These are phyloP conservation scores for Teratosphaeria nubilosa DNA, from an alignment of 2,329 filamentous ascomycete genomes.

Conservation along the genomic window DNA sequence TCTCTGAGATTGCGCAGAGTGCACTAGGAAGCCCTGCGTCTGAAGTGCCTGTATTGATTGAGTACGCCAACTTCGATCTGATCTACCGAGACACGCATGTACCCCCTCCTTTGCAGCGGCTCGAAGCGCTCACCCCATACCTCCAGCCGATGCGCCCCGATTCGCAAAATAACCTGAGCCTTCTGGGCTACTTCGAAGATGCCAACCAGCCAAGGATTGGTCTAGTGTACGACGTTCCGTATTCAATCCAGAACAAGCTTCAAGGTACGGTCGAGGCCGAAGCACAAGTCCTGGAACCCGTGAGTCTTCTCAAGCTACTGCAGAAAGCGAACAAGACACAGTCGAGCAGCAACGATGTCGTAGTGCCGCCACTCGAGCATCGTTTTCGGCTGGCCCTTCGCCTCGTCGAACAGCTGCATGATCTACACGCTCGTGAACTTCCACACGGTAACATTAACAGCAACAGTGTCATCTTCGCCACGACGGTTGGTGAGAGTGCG, in stretches of 20 bases:
- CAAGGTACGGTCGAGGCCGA: conserved; percentile 44
- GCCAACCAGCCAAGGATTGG: conserved; percentile 58
- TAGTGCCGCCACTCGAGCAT: conserved; percentile 58
- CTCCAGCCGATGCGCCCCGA: conserved; percentile 24
- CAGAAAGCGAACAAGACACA: conserved; percentile 36
- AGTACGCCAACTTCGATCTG: conserved; percentile 51
- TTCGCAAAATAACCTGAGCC: conserved; percentile 42
- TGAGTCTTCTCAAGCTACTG: conserved; percentile 38
- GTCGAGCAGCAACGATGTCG: conserved; percentile 28
- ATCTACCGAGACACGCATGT: conserved; percentile 39
- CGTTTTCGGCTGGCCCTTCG: conserved; percentile 68
- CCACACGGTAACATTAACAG: conserved; percentile 61
- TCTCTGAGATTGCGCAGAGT: conserved; percentile 19
- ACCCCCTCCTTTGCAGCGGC: conserved; percentile 34
- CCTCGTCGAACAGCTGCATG: conserved; percentile 61
- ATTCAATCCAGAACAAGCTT: conserved; percentile 31
- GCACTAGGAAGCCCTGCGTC: conserved; percentile 26
- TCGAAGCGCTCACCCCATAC: conserved; percentile 29
- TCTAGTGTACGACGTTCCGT: conserved; percentile 64
- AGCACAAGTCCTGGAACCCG: conserved; percentile 22
- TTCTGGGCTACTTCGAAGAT: conserved; percentile 64
- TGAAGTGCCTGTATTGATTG: conserved; percentile 52
- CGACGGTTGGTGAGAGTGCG: conserved; percentile 34
- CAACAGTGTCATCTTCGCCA: conserved; percentile 58
- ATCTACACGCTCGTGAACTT: conserved; percentile 59